A percentile compares a stretch with the other conserved stretches of the same genome.
Conservation (phyloP, 2,329 filamentous ascomycete genomes). For the Dothideomycetes sp. region DNA sequence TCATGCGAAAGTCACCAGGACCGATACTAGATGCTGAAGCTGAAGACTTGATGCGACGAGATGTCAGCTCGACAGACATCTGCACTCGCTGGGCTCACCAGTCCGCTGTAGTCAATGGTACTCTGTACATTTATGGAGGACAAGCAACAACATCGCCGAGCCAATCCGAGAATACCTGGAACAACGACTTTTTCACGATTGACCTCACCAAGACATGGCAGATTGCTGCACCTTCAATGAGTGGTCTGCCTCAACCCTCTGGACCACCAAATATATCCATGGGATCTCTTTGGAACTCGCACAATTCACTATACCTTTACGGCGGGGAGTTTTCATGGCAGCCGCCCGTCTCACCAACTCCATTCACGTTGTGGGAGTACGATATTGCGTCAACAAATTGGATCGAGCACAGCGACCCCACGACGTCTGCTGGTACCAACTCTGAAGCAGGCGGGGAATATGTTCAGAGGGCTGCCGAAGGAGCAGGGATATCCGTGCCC, state of each 20-base stretch:
- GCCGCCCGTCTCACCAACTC: conserved; percentile 43
- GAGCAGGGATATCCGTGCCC: conserved; percentile 59
- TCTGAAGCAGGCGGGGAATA: conserved; percentile 44
- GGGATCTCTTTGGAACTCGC: conserved; percentile 67
- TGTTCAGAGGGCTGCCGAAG: conserved; percentile 62
- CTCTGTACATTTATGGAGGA: conserved; percentile 66
- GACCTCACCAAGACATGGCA: conserved; percentile 66
- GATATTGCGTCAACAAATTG: conserved; percentile 48
- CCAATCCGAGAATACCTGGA: conserved; percentile 58
- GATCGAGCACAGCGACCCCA: conserved; percentile 50
- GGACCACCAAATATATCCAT: conserved; percentile 62
- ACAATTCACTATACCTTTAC: conserved; percentile 59
- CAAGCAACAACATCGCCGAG: conserved; percentile 46
- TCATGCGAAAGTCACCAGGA: conserved; percentile 12
- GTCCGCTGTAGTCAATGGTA: conserved; percentile 60
- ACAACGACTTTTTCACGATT: conserved; percentile 62
- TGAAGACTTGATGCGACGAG: conserved; percentile 22
- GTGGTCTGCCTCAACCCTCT: conserved; percentile 50
- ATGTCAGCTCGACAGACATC: conserved; percentile 42
- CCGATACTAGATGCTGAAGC: conserved; percentile 9
- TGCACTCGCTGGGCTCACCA: conserved; percentile 59
- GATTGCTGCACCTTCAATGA: conserved; percentile 50
- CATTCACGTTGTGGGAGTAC: conserved; percentile 61
- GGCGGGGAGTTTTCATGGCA: conserved; percentile 62
- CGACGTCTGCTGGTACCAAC: conserved; percentile 52